phyloP scores from a whole-genome alignment of 768 basidiomycete genomes.

The Suillus clintonianus region DNA sequence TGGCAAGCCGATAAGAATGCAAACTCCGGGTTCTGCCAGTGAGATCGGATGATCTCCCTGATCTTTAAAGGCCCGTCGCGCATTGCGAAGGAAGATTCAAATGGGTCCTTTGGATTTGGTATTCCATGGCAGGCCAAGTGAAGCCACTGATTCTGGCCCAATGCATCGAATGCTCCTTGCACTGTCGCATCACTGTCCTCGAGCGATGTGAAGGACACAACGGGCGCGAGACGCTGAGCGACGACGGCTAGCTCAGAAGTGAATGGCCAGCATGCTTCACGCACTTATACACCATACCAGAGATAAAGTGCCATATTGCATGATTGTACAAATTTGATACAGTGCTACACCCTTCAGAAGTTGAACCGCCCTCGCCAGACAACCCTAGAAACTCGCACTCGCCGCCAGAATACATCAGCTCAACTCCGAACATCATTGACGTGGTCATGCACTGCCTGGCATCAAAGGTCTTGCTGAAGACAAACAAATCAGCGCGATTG shows the following conservation, averaged over 20 bases:
- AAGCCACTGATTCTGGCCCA: constrained; percentile 10
- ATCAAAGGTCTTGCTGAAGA: too few relatives aligned
- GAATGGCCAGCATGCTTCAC: too few relatives aligned
- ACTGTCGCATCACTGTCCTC: not conserved
- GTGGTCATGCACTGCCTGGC: too few relatives aligned
- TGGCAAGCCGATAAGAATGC: constrained; percentile 26
- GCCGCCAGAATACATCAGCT: too few relatives aligned
- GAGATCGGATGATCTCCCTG: constrained; percentile 14
- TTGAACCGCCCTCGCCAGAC: too few relatives aligned
- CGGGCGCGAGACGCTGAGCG: not conserved
- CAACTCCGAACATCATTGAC: too few relatives aligned
- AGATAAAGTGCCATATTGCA: too few relatives aligned
- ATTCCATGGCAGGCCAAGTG: constrained; percentile 41
- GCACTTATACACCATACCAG: too few relatives aligned
- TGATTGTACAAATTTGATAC: too few relatives aligned
- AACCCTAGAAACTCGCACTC: too few relatives aligned
- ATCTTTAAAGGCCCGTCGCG: constrained; percentile 9
- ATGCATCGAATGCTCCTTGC: not conserved
- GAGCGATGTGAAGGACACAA: constrained; percentile 7
- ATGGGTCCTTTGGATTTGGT: constrained; percentile 27
- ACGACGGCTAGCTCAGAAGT: not conserved
- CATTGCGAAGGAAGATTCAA: constrained; percentile 22
- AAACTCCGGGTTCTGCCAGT: constrained; percentile 8
- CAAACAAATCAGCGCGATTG: too few relatives aligned
- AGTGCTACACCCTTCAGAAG: too few relatives aligned